Evolutionary conservation across 441 rosid genomes (phyloP), one percentile per base, ranked within the genome.

Genomic region (Populus trichocarpa): DNA sequence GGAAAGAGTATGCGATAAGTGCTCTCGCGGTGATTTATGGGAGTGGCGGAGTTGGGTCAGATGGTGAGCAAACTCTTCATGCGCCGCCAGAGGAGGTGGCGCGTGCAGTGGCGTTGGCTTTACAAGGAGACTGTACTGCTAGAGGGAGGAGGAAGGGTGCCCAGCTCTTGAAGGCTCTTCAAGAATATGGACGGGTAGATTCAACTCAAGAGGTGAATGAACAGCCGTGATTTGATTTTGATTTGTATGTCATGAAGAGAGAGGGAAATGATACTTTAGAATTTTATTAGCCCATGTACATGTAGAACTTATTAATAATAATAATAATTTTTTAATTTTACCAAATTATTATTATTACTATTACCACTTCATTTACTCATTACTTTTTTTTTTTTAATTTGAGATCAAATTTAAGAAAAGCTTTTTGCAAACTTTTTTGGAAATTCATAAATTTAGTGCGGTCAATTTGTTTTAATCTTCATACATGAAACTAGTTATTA

Each of bases 21-120:
- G 94, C 91, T 30, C 89, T 95, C 0, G 77, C 90, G 0, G 91
- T 95, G 18, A 85, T 93, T 0, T 92, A 90, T 71, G 87, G 92
- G 0, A 80, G 86, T 1, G 81, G 81, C 5, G 77, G 75, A 22
- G 71, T 32, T 2, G 84, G 16, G 0, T 36, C 30, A 22, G 82
- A 1, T 40, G 75, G 79, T 20, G 90, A 83, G 65, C 84, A 83
- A 23, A 78, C 76, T 5, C n/a, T 77, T 70, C 87, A 87, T 76
- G 98, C 97, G 68, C 97, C 95, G 25, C 91, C 96, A 72, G 92
- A 93, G 75, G 98, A 89, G 83, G 97, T 95, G 85, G 97, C 96
- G 46, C 84, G 95, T 53, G 98, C 97, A 70, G 97, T 95, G 76
- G 87, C 77, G 35, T 73, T 95, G 81, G 97, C 97, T n/a, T 77